Base-by-base conservation (phyloP, 2,329 filamentous ascomycete genomes). In the Epichloe elymi region DNA sequence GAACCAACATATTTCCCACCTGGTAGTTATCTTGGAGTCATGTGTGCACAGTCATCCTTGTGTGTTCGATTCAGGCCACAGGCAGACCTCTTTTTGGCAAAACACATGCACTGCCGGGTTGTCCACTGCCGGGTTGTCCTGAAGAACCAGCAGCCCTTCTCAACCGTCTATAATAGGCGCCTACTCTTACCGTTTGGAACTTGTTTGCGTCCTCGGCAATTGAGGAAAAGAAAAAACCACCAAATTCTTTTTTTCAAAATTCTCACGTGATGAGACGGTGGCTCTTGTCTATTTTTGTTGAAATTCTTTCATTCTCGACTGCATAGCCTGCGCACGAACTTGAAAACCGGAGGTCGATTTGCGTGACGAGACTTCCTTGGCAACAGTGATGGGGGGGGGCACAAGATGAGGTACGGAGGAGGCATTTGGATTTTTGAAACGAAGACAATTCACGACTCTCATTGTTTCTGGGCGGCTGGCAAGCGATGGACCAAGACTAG, bases 311-410 rank as follows among this genome's bases (percentile, higher is more conserved):
- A 23, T 40, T 40, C 19, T 37, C 39, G 30, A 39, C 26, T 35
- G 50, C 50, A 51, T 48, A 45, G 38, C 46, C 50, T 51, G 50
- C 46, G 47, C 7, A 37, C n/a, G 36, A 39, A 36, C 14, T 20
- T 20, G n/a, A 37, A 17, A 45, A 36, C 5, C 5, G 10, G 36
- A 15, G 5, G 14, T 42, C n/a, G 30, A 36, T 26, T 26, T 49
- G 30, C 47, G 20, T 33, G 19, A 44, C 11, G 35, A 40, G 23
- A n/a, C 30, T 8, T 37, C 5, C 30, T 2, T 23, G 37, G 4
- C n/a, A n/a, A 19, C 20, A 35, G 35, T 30, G 11, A 30, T 36
- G 39, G 15, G 15, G 39, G 15, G 15, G 44, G 15, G 7, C 17
- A 51, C 38, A 23, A 23, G 19, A 36, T n/a, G 42, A 41, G 20